phyloP scores from a whole-genome alignment of 1,284 basidiomycete species.

The Schizophyllum commune region DNA sequence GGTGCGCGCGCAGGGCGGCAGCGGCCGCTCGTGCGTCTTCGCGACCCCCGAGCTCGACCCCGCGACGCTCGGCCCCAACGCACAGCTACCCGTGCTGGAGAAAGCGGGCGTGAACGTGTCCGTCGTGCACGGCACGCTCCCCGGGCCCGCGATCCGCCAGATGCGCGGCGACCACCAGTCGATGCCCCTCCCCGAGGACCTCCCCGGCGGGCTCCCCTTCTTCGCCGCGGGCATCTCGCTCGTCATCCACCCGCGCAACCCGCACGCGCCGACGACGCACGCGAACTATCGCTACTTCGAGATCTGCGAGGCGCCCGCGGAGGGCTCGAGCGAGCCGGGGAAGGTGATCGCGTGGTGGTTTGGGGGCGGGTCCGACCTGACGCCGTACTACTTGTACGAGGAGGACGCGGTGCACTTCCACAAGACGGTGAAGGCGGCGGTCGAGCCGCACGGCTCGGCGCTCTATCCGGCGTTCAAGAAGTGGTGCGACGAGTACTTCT shows the following conservation, averaged over 20 bases:
- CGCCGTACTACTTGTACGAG: constrained; percentile 88
- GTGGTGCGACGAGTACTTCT: constrained; percentile 99
- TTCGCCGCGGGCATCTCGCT: constrained; percentile 90
- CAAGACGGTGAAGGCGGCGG: constrained; percentile 66
- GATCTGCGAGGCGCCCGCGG: constrained; percentile 47
- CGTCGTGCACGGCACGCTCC: constrained; percentile 84
- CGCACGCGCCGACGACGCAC: constrained; percentile 88
- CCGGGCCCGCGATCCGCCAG: constrained; percentile 84
- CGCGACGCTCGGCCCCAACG: constrained; percentile 14
- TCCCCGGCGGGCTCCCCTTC: constrained; percentile 66
- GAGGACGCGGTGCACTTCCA: constrained; percentile 91
- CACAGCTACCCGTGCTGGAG: constrained; percentile 63
- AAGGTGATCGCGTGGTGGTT: constrained; percentile 95
- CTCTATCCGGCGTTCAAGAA: constrained; percentile 84
- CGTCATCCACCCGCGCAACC: constrained; percentile 92
- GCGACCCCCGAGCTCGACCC: constrained; percentile 43
- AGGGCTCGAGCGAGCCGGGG: constrained; percentile 22
- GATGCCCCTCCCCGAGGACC: constrained; percentile 53
- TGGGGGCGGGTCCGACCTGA: constrained; percentile 94
- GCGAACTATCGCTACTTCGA: constrained; percentile 99
- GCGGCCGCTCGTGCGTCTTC: constrained; percentile 86
- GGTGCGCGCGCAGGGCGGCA: constrained; percentile 79
- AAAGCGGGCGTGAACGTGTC: constrained; percentile 97
- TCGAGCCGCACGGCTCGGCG: constrained; percentile 62
- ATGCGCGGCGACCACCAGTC: constrained; percentile 91